Conservation (phyloP, 225 moss, liverwort and hornwort species). For the Rhytidiadelphus loreus region DNA sequence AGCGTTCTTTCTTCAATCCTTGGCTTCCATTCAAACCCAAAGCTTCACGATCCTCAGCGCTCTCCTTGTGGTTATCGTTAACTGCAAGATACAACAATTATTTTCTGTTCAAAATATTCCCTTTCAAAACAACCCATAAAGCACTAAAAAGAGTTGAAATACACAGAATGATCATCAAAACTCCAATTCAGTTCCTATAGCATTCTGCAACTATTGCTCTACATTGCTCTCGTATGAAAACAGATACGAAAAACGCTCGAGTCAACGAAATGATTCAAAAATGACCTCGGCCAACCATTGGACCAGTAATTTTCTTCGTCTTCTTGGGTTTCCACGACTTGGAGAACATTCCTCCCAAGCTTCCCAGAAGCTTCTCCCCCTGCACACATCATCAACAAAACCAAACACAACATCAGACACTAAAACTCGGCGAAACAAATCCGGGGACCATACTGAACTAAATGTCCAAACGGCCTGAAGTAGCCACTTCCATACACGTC, state of each 20-base stretch:
- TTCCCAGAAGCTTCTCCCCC: conserved; percentile 55
- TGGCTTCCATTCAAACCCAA: conserved; percentile 32
- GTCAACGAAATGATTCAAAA: neutral
- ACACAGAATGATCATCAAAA: neutral
- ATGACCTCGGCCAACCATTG: conserved; percentile 50
- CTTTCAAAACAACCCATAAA: neutral
- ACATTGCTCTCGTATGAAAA: neutral
- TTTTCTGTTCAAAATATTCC: neutral
- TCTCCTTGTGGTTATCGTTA: conserved; percentile 25
- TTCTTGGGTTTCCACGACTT: conserved; percentile 56
- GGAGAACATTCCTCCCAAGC: conserved; percentile 51
- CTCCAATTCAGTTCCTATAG: neutral
- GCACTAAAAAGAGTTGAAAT: neutral
- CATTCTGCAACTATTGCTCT: neutral
- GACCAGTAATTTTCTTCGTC: conserved; percentile 47
- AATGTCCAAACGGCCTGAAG: neutral
- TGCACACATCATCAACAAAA: neutral
- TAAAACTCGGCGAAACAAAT: neutral
- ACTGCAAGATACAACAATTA: conserved; percentile 1
- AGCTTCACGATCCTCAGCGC: conserved; percentile 50
- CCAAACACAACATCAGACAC: neutral
- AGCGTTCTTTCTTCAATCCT: conserved; percentile 12
- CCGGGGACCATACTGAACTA: neutral
- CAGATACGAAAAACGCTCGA: neutral
- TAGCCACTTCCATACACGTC: neutral